phyloP scores from a whole-genome alignment of 345 rosid genomes.

The Leavenworthia alabamica region DNA sequence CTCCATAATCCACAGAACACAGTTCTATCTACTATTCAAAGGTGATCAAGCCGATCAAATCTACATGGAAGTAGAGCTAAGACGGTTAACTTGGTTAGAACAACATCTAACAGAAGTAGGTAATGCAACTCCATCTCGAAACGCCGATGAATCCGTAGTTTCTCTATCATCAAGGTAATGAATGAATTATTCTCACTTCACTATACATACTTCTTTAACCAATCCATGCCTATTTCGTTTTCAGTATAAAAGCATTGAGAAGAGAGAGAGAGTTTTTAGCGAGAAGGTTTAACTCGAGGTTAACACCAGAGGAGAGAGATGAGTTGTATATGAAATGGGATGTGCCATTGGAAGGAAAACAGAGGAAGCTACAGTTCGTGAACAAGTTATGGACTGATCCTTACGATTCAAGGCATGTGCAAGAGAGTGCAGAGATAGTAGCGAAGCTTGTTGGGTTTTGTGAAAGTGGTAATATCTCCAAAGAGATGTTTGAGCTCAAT shows the following conservation, averaged over 20 bases:
- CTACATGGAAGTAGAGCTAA: conserved; percentile 96
- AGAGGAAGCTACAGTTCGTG: conserved; percentile 85
- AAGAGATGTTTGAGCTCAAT: conserved; percentile 99
- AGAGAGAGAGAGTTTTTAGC: conserved; percentile 93
- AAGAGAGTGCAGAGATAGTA: conserved; percentile 93
- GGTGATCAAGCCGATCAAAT: conserved; percentile 98
- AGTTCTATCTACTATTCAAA: conserved; percentile 82
- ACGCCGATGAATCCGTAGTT: conserved; percentile 58
- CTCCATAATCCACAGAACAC: conserved; percentile 90
- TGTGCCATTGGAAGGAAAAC: conserved; percentile 92
- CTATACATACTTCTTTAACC: no score
- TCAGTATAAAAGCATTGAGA: conserved; percentile 73
- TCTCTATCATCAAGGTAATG: conserved; percentile 76
- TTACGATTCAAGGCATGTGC: conserved; percentile 69
- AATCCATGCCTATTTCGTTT: neutral
- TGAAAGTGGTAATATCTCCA: conserved; percentile 78
- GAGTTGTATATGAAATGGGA: conserved; percentile 79
- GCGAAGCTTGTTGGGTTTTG: conserved; percentile 92
- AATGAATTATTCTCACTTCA: no score
- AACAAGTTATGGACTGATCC: conserved; percentile 96
- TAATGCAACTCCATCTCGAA: conserved; percentile 73
- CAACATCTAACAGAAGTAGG: conserved; percentile 87
- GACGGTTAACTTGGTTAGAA: conserved; percentile 94
- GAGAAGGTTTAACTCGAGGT: conserved; percentile 65
- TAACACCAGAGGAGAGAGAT: conserved; percentile 77